Percentiles rank a stretch among this genome's conserved stretches.
Conservation (phyloP, 2,329 filamentous ascomycete species). For the Stemphylium lycopersici region DNA sequence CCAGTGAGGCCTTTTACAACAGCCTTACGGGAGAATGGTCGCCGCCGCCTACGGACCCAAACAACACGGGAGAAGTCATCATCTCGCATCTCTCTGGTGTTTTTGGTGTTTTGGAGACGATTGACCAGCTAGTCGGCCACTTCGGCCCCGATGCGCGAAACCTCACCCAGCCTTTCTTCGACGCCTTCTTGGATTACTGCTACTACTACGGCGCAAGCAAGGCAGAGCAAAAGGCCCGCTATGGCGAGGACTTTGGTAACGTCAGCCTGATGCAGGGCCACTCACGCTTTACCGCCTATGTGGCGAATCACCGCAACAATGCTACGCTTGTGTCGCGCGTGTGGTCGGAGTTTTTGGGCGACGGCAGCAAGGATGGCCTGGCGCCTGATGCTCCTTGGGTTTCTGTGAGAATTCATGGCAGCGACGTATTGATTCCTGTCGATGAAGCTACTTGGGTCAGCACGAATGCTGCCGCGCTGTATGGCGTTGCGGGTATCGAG, state of each 20-base stretch:
- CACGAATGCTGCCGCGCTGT: slow-evolving; percentile 64
- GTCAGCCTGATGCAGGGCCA: slow-evolving; percentile 62
- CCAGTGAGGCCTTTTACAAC: slow-evolving; percentile 61
- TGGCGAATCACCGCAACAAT: slow-evolving; percentile 54
- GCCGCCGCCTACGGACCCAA: slow-evolving; percentile 60
- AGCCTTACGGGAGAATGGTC: slow-evolving; percentile 57
- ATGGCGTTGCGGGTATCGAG: slow-evolving; percentile 64
- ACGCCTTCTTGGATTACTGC: slow-evolving; percentile 66
- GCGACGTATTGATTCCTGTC: slow-evolving; percentile 54
- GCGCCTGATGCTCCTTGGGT: slow-evolving; percentile 54
- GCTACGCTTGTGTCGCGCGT: slow-evolving; percentile 57
- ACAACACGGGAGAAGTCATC: slow-evolving; percentile 59
- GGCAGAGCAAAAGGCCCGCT: slow-evolving; percentile 60
- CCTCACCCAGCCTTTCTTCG: slow-evolving; percentile 58
- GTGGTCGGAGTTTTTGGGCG: slow-evolving; percentile 61
- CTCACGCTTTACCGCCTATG: slow-evolving; percentile 64
- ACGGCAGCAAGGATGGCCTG: slow-evolving; percentile 41
- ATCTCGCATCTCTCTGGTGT: slow-evolving; percentile 64
- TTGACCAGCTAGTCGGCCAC: slow-evolving; percentile 62
- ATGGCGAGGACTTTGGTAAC: slow-evolving; percentile 57
- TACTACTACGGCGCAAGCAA: slow-evolving; percentile 61
- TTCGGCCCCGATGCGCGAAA: slow-evolving; percentile 45
- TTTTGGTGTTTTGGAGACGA: slow-evolving; percentile 65
- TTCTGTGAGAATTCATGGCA: slow-evolving; percentile 51
- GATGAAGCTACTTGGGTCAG: slow-evolving; percentile 64